Evolutionary conservation across 2,329 filamentous ascomycete genomes (phyloP), one percentile per base, ranked within the genome.

Genomic region (Colletotrichum godetiae): DNA sequence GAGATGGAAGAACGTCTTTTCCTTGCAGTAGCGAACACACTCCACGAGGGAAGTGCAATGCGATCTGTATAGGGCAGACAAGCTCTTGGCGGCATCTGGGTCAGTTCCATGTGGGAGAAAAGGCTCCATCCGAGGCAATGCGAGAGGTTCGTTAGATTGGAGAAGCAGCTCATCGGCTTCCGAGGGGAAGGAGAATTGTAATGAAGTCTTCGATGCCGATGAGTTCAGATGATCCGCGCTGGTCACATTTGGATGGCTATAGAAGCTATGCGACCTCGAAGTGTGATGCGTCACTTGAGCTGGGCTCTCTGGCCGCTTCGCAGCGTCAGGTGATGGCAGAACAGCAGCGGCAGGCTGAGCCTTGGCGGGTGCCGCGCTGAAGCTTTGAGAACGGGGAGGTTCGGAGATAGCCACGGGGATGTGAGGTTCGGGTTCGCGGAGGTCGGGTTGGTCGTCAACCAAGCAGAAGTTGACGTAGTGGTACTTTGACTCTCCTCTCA

Each of bases 401-500:
- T 90, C 89, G n/a, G 85, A 80, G 11, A 89, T 83, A n/a, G 86
- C 84, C 27, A 87, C 82, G 4, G 85, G 81, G n/a, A 86, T 82
- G 24, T 86, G 86, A 4, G 82, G 81, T 53, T 84, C 83, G 15
- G 86, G 83, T 33, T 88, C 84, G 55, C 82, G 81, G 4, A 84
- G 74, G 15, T 89, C 88, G 4, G 86, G 82, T 67, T 88, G 85
- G 71, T 92, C 90, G 63, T 92, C 90, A 55, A 86, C 83, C 63
- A 92, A 82, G 13, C 85, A 86, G 78, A 93, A 93, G 79, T 92
- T 92, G 59, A 92, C 91, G 79, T 99, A 99, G 83, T 99, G 97
- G 82, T 99, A 99, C 81, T 99, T 99, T 15, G 97, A 99, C 84
- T 98, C 96, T 76, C 97, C 97, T 66, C 97, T 92, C 59, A 98